A percentile compares a stretch with the other conserved stretches of the same genome.
These are phyloP conservation scores for Umbilicus rupestris DNA, from an alignment of 164 flowering plant species.

Conservation along the genomic window DNA sequence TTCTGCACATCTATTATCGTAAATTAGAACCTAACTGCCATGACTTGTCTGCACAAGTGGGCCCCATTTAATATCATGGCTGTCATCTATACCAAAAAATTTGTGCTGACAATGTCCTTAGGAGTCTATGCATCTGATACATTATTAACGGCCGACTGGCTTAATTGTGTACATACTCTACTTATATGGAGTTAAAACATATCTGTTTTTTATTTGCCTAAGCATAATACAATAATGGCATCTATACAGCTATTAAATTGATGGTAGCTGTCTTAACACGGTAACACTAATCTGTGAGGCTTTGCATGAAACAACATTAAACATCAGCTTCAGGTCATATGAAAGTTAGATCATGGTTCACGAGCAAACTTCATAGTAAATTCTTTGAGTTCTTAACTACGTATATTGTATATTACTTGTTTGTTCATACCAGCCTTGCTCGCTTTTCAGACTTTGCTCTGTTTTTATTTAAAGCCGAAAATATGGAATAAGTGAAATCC, in stretches of 20 bases:
- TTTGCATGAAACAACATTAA: background rate
- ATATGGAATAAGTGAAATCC: background rate
- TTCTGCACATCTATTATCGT: background rate
- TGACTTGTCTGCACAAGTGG: background rate
- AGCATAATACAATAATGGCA: background rate
- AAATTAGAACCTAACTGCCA: constrained; percentile 1
- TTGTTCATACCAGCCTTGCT: background rate
- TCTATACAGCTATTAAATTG: too few species aligned
- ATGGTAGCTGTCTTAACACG: too few species aligned
- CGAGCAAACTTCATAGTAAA: too few species aligned
- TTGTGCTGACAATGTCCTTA: background rate
- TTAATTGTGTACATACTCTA: background rate
- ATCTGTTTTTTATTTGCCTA: background rate
- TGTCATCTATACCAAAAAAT: background rate
- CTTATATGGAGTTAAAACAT: background rate
- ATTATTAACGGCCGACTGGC: background rate
- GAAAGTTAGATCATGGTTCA: too few species aligned
- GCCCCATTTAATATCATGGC: background rate
- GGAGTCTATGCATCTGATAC: background rate
- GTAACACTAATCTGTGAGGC: background rate
- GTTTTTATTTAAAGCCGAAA: background rate
- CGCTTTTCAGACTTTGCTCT: too few species aligned
- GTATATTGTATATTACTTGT: background rate
- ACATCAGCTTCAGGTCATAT: background rate
- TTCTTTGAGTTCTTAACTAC: too few species aligned